Base-by-base conservation (phyloP, 768 basidiomycete species). In the Cystobasidium onofrii region DNA sequence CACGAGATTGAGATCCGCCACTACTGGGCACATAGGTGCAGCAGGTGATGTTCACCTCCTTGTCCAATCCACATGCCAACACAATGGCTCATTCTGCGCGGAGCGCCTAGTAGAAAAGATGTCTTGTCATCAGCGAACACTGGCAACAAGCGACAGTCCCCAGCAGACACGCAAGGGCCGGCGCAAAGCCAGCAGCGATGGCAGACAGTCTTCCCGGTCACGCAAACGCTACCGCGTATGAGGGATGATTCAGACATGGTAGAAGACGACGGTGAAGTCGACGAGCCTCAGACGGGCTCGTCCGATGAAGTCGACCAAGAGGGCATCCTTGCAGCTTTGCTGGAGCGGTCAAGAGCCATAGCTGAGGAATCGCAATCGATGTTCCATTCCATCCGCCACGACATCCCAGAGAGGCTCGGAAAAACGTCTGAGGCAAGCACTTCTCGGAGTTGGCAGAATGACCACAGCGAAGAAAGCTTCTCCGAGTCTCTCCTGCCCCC, bases 401-500 rank as follows among this genome's bases (percentile, higher is more conserved):
- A n/a, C n/a, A n/a, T n/a, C n/a, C n/a, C n/a, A n/a, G n/a, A n/a
- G n/a, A n/a, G n/a, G n/a, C n/a, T n/a, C n/a, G n/a, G n/a, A n/a
- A n/a, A n/a, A n/a, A n/a, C n/a, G n/a, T n/a, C n/a, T n/a, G n/a
- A n/a, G n/a, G n/a, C n/a, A n/a, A n/a, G n/a, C n/a, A n/a, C n/a
- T n/a, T n/a, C n/a, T n/a, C n/a, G n/a, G n/a, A n/a, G n/a, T n/a
- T n/a, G n/a, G n/a, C n/a, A n/a, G n/a, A n/a, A n/a, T 15, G 39
- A 57, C 9, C 60, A 39, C 60, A 39, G 23, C 15, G 60, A 61
- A 39, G 60, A 61, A 6, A 61, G 36, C 60, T 61, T 61, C 60
- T 61, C 60, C 10, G 60, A 41, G 18, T 64, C 63, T 25, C 50
- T 46, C 7, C 44, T 67, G 29, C 65, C 65, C 9, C 65, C 65